Percentiles rank a stretch among this genome's conserved stretches.
phyloP scores from a whole-genome alignment of 495 filamentous ascomycete genomes.

The Aspergillus diversus region DNA sequence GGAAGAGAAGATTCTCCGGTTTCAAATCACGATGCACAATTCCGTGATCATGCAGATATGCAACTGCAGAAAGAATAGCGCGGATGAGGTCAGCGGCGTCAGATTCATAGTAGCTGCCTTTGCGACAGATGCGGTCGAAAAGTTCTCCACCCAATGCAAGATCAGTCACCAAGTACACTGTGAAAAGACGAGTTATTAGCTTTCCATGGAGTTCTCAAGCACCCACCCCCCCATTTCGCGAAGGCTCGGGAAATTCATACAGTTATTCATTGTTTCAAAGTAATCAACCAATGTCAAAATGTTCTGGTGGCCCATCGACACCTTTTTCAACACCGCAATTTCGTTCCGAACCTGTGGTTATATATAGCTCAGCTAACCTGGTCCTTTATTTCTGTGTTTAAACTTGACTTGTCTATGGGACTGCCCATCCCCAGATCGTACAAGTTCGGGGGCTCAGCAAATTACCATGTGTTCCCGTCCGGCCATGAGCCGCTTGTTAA shows the following conservation, averaged over 20 bases:
- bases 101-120: constrained; percentile 96
- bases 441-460: constrained; percentile 6
- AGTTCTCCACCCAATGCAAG: constrained; percentile 95
- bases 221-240: background rate
- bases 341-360: constrained; percentile 84
- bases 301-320: constrained; percentile 98
- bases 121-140: constrained; percentile 97
- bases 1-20: constrained; percentile 58
- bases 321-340: constrained; percentile 93
- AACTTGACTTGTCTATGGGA: background rate
- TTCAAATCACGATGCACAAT: constrained; percentile 91
- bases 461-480: constrained; percentile 96
- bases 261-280: constrained; percentile 99
- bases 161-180: constrained; percentile 95
- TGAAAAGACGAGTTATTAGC: constrained; percentile 10
- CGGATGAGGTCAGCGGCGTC: constrained; percentile 95
- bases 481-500: constrained; percentile 98
- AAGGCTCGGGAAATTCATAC: constrained; percentile 44
- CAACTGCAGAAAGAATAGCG: constrained; percentile 93
- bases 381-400: background rate
- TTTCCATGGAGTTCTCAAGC: background rate
- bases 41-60: constrained; percentile 96
- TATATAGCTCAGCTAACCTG: background rate
- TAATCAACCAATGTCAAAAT: constrained; percentile 98
- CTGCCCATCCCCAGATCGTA: background rate